These are phyloP conservation scores for Lachnellula subtilissima DNA, from an alignment of 2,329 filamentous ascomycete species.

Conservation along the genomic window DNA sequence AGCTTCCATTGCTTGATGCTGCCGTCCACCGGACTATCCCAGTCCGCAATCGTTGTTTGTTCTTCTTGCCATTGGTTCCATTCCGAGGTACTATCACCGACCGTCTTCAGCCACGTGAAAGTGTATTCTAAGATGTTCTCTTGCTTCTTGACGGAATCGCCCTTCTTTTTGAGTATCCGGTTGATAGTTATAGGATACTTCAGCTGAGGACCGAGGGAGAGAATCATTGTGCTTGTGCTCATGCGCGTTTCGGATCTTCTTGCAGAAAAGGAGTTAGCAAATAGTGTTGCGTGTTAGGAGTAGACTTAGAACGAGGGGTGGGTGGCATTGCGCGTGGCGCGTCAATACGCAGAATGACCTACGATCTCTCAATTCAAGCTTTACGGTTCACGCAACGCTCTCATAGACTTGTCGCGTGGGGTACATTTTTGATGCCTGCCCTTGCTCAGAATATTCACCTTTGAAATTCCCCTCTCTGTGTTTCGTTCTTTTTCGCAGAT, in stretches of 20 bases:
- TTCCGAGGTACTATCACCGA: conserved; percentile 60
- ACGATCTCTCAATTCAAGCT: conserved; percentile 30
- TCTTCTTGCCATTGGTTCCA: conserved; percentile 53
- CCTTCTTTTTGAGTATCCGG: conserved; percentile 70
- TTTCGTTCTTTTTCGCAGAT: not conserved
- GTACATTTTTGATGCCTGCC: conserved; percentile 18
- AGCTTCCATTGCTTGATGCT: conserved; percentile 74
- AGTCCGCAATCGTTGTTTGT: conserved; percentile 68
- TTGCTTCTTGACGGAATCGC: conserved; percentile 70
- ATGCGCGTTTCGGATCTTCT: conserved; percentile 25
- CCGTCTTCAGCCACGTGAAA: conserved; percentile 73
- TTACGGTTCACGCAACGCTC: conserved; percentile 19
- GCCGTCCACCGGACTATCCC: conserved; percentile 80
- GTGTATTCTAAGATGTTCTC: conserved; percentile 81
- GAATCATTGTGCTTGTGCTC: conserved; percentile 21
- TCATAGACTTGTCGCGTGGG: conserved; percentile 30
- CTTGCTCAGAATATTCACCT: conserved; percentile 22
- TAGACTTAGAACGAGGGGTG: not conserved
- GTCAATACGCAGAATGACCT: conserved; percentile 23
- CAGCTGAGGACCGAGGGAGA: conserved; percentile 53
- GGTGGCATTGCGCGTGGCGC: not conserved
- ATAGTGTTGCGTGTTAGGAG: not conserved
- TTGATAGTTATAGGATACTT: conserved; percentile 93
- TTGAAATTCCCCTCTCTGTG: conserved; percentile 3
- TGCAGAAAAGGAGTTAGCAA: conserved; percentile 11